These are phyloP conservation scores for Cryptococcus sp. DNA, from an alignment of 1,284 basidiomycete genomes.

Conservation along the genomic window DNA sequence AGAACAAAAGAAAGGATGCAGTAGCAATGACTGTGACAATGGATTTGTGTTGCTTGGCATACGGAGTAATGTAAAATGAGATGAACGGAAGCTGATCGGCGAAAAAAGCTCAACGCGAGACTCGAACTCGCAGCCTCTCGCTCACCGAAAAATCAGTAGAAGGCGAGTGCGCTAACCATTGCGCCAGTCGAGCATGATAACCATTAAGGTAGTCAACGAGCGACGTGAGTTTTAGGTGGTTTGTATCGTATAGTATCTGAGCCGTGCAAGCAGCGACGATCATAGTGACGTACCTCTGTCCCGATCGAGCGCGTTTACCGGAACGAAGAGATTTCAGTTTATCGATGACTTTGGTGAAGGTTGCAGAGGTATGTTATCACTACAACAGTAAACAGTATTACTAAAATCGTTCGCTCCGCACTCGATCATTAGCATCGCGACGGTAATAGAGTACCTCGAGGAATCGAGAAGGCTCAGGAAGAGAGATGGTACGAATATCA, in stretches of 20 bases:
- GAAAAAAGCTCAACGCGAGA: conserved; percentile 5
- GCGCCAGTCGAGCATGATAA: conserved; percentile 4
- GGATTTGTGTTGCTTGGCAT: too few relatives aligned
- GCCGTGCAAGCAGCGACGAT: neutral
- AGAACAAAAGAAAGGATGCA: too few relatives aligned
- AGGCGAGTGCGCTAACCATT: conserved; percentile 7
- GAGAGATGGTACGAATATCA: conserved; percentile 60
- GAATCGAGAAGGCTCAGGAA: neutral
- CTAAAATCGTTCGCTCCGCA: too few relatives aligned
- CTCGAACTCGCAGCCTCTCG: conserved; percentile 7
- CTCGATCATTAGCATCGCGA: neutral
- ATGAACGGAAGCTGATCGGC: too few relatives aligned
- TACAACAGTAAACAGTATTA: too few relatives aligned
- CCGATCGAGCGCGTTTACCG: too few relatives aligned
- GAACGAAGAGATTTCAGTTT: too few relatives aligned
- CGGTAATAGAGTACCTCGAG: neutral
- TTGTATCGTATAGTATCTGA: neutral
- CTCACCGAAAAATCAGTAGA: neutral
- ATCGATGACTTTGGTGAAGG: too few relatives aligned
- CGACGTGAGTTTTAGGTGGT: neutral
- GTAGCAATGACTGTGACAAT: too few relatives aligned
- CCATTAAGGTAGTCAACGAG: neutral
- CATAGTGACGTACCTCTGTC: too few relatives aligned
- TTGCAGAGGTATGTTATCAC: too few relatives aligned
- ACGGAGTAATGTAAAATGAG: too few relatives aligned